Evolutionary conservation across 1,139 yeast genomes (phyloP), one percentile per base, ranked within the genome.

Genomic region (Meyerozyma carpophila): DNA sequence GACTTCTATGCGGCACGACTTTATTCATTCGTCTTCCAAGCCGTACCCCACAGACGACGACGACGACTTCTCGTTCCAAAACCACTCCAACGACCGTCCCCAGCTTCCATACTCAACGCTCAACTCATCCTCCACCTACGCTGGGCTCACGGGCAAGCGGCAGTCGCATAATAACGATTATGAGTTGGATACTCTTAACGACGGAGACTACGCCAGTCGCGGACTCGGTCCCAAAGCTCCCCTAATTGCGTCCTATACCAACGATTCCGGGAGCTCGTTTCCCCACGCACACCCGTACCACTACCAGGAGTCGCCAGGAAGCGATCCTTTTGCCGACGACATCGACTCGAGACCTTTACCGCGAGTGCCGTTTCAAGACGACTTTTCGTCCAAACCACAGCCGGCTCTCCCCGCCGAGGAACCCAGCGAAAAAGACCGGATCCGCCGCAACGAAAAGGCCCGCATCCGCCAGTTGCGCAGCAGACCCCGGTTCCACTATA

Each of bases 401-500:
- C 57, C 57, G 8, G 50, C 56, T 9, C 38, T 50, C 4, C 55
- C 58, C 3, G 29, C n/a, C 5, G 47, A 34, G 8, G 53, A 41
- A 11, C 36, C n/a, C 21, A 14, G 21, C 21, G 28, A 24, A 10
- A 18, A 24, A 20, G 32, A 37, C 24, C 37, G 37, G 5, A 18
- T 34, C 7, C 36, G 44, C 24, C n/a, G 18, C 13, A 64, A 65
- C 47, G 69, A 66, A 45, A 56, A 53, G 42, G 59, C 60, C 41
- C 47, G 71, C 40, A 29, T 62, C 13, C 58, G 51, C 41, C 63
- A 63, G 34, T 45, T 66, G 24, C 47, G 59, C 38, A 53, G 66
- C 4, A 57, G 60, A 44, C 75, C 76, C 2, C 56, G 74, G 31
- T 71, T 66, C 53, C 77, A 72, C 56, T 69, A 57, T 50, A 68